Evolutionary conservation across 352 stramenopile genomes (phyloP).

Genomic region (Globisporangium uncinulatum): DNA sequence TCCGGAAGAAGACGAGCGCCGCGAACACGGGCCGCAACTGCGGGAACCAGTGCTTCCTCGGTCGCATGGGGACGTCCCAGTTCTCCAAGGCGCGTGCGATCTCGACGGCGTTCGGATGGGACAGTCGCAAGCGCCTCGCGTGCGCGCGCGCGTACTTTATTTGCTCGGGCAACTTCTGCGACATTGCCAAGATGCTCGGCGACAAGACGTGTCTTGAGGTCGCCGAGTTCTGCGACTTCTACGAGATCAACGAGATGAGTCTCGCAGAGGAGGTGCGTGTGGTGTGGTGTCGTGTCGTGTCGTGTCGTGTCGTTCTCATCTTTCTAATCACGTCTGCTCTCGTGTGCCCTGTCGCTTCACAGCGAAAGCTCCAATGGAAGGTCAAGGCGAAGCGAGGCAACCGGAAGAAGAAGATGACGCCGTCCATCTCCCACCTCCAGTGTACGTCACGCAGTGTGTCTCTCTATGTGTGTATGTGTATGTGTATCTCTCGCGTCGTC

Average conservation of each 20-base stretch:
- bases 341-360: neutral
- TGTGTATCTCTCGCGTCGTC: conserved; percentile 29
- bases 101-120: conserved; percentile 46
- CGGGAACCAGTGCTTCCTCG: conserved; percentile 71
- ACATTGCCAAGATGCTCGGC: conserved; percentile 63
- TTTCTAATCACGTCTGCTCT: neutral
- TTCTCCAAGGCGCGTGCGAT: conserved; percentile 53
- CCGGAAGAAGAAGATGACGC: conserved; percentile 52
- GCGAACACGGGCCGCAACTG: conserved; percentile 64
- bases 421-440: conserved; percentile 61
- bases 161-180: conserved; percentile 70
- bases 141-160: conserved; percentile 65
- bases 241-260: conserved; percentile 57
- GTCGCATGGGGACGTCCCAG: conserved; percentile 29
- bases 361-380: conserved; percentile 19
- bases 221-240: conserved; percentile 61
- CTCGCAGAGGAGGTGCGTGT: conserved; percentile 37
- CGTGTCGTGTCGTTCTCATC: no score
- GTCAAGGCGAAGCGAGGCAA: conserved; percentile 13
- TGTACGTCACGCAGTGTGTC: conserved; percentile 32
- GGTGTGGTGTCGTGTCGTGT: neutral
- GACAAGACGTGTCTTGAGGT: conserved; percentile 69
- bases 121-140: conserved; percentile 27
- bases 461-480: conserved; percentile 8
- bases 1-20: conserved; percentile 30